A percentile compares a stretch with the other conserved stretches of the same genome.
Conservation (phyloP, 73 alveolate genomes). For the Paramecium caudatum region DNA sequence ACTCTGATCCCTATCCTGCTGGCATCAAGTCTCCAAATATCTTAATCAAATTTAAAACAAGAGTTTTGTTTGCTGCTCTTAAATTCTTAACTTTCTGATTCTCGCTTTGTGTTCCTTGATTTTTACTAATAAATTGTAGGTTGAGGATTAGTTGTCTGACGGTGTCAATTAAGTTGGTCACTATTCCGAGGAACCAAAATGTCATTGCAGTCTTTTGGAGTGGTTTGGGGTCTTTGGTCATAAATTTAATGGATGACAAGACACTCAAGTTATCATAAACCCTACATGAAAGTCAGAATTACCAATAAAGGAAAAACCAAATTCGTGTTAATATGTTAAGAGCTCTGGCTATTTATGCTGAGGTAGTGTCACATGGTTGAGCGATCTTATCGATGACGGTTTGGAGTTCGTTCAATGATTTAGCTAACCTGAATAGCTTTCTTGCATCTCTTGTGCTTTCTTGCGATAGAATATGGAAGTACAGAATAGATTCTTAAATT, state of each 20-base stretch:
- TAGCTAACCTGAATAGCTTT: conserved; percentile 86
- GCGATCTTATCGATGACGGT: conserved; percentile 71
- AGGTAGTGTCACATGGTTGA: background rate
- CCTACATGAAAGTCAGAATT: conserved; percentile 49
- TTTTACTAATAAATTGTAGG: conserved; percentile 49
- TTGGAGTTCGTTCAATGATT: conserved; percentile 83
- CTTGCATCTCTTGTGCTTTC: conserved; percentile 88
- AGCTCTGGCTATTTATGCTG: conserved; percentile 54
- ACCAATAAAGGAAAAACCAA: conserved; percentile 83
- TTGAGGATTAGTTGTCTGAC: conserved; percentile 20
- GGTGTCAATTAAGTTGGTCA: conserved; percentile 41
- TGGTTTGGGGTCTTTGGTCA: conserved; percentile 80
- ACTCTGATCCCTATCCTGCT: conserved; percentile 79
- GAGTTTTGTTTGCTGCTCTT: conserved; percentile 68
- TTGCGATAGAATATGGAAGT: conserved; percentile 34
- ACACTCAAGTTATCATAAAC: conserved; percentile 84
- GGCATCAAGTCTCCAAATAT: conserved; percentile 86
- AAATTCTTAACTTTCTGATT: conserved; percentile 41
- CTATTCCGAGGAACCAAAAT: conserved; percentile 82
- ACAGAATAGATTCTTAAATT: conserved; percentile 81
- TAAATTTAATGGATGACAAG: conserved; percentile 81
- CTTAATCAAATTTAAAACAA: conserved; percentile 79
- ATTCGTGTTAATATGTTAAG: conserved; percentile 80
- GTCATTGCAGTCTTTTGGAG: conserved; percentile 80
- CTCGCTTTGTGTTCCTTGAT: conserved; percentile 61